Evolutionary conservation across 495 filamentous ascomycete genomes (phyloP), one percentile per base, ranked within the genome.

Genomic region (Aspergillus hancockii): DNA sequence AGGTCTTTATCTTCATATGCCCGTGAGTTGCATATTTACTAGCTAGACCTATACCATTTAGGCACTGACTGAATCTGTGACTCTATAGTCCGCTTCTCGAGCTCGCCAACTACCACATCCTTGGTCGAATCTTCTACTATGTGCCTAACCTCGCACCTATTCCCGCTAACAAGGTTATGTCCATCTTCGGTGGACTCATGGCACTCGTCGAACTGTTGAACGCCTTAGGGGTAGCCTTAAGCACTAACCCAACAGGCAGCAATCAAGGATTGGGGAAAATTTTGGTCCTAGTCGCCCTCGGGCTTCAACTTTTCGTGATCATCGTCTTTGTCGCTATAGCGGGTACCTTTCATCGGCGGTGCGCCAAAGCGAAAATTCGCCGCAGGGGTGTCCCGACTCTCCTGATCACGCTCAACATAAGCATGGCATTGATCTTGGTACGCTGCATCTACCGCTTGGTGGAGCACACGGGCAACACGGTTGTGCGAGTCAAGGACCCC

Each of bases 101-200:
- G 31, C 49, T 52, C 22, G 49, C 49, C n/a, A 52, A 52, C 22
- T 52, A 52, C 49, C 49, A 52, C 28, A 14, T 52, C 22, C 49
- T 52, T 7, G 49, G 49, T 19, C 49, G 49, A 32, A 1, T 52
- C 8, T 32, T 52, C 49, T 31, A 30, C 49, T 52, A 52, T 22
- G 28, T 52, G 28, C 49, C 49, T 3, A 30, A 7, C 23, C 49
- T 30, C 8, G 28, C 49, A 10, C 22, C 22, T 14, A 2, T 52
- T 52, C 22, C n/a, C 49, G 8, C 22, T 22, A 32, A 32, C 8
- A 30, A n/a, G 16, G 49, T 52, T 8, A 3, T 52, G 22, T 30
- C 22, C 14, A 52, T 19, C n/a, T 52, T 52, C 49, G 49, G 49
- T 3, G 8, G 5, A 4, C 49, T 52, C 1, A 52, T 52, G 28